Base-by-base conservation (phyloP, 306 rosid species). In the Dalbergia cultrata region DNA sequence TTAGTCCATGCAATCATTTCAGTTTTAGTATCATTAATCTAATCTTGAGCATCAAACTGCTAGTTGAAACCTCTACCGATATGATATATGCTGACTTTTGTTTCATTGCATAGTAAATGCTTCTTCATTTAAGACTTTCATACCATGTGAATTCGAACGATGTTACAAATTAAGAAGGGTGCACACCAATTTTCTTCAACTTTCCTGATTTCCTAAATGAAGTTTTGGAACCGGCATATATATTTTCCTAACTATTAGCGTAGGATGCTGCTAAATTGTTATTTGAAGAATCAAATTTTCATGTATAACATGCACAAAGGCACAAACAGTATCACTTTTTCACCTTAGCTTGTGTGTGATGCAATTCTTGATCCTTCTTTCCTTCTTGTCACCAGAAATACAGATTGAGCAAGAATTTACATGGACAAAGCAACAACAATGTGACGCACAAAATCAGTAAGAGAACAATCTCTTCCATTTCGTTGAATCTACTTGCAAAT, bases 371-470 rank as follows among this genome's bases (percentile, higher is more conserved):
- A 76, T 67, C 41, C 72, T 74, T 44, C 5, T 39, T 60, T 45
- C 8, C 19, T 45, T 85, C 49, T 80, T 53, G 69, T 50, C 57
- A 77, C 69, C 92, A 95, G 99, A 95, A 95, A 88, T 95, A 91
- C 60, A 95, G 99, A 87, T 88, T 95, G 64, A 95, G 99, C 89
- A 95, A 91, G 91, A 91, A 93, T 82, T 81, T 91, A 77, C 97
- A 87, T 54, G 97, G 94, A 67, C 99, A 93, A 87, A 83, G 88
- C 58, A 91, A 74, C 75, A 91, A 74, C 75, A 81, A 72, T 56
- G 87, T 84, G 62, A 73, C 88, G 50, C 89, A 68, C 72, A 95
- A 95, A 90, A 81, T 87, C 35, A 86, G 98, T 95, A 91, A 87
- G 89, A 75, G 56, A 49, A 35, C 53, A 49, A 61, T 72, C 43